Evolutionary conservation across 2,329 filamentous ascomycete genomes (phyloP).

Genomic region (Colletotrichum lindemuthianum): DNA sequence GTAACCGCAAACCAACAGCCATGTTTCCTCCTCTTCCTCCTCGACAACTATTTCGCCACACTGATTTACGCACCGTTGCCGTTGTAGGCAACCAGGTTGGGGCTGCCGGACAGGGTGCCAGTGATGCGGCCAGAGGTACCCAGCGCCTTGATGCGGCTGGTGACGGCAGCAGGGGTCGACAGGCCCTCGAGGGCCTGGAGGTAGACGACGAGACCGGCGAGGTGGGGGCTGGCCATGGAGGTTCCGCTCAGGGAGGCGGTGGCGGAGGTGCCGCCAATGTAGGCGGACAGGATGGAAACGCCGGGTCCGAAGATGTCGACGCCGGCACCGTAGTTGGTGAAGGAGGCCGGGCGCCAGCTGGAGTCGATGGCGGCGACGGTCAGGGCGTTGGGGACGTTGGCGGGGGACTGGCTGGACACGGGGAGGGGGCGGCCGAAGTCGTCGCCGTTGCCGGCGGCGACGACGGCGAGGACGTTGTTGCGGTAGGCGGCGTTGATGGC

Average conservation of each 20-base stretch:
- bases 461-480: constrained; percentile 60
- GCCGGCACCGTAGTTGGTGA: constrained; percentile 60
- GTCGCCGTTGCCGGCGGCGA: constrained; percentile 65
- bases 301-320: constrained; percentile 65
- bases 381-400: constrained; percentile 57
- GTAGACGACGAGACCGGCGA: constrained; percentile 71
- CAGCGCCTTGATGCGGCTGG: constrained; percentile 52
- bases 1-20: too few species aligned
- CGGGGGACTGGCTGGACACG: constrained; percentile 54
- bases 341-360: constrained; percentile 50
- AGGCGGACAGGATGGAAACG: constrained; percentile 56
- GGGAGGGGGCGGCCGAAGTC: constrained; percentile 38
- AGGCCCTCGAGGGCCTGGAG: constrained; percentile 55
- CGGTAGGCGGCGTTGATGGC: constrained; percentile 58
- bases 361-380: constrained; percentile 63
- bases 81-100: constrained; percentile 61
- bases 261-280: constrained; percentile 52
- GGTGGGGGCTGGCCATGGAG: constrained; percentile 70
- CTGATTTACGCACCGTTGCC: constrained; percentile 40
- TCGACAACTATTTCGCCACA: background rate
- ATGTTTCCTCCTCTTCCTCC: constrained; percentile 2
- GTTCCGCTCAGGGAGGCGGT: constrained; percentile 65
- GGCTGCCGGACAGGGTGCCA: constrained; percentile 46
- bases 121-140: constrained; percentile 51
- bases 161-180: constrained; percentile 54